Base-by-base conservation (phyloP, 495 filamentous ascomycete species). In the Penicillium flavigenum region DNA sequence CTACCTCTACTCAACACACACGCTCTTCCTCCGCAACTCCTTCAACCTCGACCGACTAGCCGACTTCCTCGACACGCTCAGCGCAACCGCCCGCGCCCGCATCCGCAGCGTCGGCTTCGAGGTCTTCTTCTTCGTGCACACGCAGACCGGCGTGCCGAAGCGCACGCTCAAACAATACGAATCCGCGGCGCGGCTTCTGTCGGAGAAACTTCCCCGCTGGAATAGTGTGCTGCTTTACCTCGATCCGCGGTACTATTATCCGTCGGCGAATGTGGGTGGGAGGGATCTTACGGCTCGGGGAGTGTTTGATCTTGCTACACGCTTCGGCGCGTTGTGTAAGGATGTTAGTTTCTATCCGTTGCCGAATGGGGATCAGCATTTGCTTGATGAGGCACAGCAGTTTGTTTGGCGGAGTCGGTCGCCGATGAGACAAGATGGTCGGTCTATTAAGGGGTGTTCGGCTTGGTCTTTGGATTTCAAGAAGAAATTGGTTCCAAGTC, bases 31-130 rank as follows among this genome's bases (percentile, higher is more conserved):
- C 64, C 72, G 64, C 26, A 72, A 77, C 53, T 63, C 69, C 1
- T 74, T 79, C 61, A 67, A 77, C 48, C 64, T 74, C 16, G 66
- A 72, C 61, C 71, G 63, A 0, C 51, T 76, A 2, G 68, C 55
- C 3, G 60, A 53, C 1, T 76, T 79, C 58, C 69, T 79, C 20
- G 66, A 73, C 34, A 76, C 71, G 4, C 57, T 77, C 0, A 73
- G 71, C 47, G 45, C 53, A 9, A 72, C 71, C 5, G 69, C 73
- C 0, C 67, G 70, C n/a, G 26, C 27, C 0, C 63, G 65, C 17
- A 71, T 77, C 56, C 73, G 68, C 39, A 72, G 68, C 59, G 70
- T 77, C 27, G 74, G 74, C 19, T 77, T 77, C 43, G 74, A 77
- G 61, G 46, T 77, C 16, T 72, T 67, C 56, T 69, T 77, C 59